These are phyloP conservation scores for Madurella fahalii DNA, from an alignment of 2,329 filamentous ascomycete genomes.

Conservation along the genomic window DNA sequence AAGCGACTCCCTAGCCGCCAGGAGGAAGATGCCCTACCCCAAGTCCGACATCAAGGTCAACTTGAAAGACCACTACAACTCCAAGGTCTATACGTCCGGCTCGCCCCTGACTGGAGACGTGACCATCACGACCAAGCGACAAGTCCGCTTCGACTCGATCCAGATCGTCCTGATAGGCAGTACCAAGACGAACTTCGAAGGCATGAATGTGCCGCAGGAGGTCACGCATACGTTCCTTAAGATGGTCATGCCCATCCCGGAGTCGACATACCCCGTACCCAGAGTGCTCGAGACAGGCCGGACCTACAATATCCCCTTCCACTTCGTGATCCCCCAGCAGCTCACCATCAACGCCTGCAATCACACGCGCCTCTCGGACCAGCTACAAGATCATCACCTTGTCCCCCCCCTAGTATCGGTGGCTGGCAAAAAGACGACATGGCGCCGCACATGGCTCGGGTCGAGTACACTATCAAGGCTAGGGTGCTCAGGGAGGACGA, in stretches of 20 bases:
- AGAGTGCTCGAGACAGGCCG: conserved; percentile 46
- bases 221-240: conserved; percentile 53
- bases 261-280: conserved; percentile 44
- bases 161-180: conserved; percentile 52
- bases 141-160: conserved; percentile 48
- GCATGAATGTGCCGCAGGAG: conserved; percentile 45
- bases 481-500: conserved; percentile 37
- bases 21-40: conserved; percentile 13
- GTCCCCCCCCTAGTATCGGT: conserved; percentile 48
- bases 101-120: conserved; percentile 48
- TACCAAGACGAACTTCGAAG: conserved; percentile 48
- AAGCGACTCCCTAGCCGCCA: no score
- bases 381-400: conserved; percentile 49
- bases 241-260: conserved; percentile 50
- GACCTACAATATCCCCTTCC: conserved; percentile 51
- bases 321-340: conserved; percentile 56
- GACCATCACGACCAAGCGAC: conserved; percentile 41
- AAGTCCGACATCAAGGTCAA: conserved; percentile 44
- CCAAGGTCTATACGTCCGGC: conserved; percentile 54
- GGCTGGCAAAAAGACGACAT: conserved; percentile 54
- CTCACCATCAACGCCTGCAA: conserved; percentile 55
- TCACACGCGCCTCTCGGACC: conserved; percentile 43
- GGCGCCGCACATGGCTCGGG: conserved; percentile 49
- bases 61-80: conserved; percentile 50
- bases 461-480: conserved; percentile 52